Evolutionary conservation across 129 eudicot genomes (phyloP), one percentile per base, ranked within the genome.

Genomic region (Deinandra increscens): DNA sequence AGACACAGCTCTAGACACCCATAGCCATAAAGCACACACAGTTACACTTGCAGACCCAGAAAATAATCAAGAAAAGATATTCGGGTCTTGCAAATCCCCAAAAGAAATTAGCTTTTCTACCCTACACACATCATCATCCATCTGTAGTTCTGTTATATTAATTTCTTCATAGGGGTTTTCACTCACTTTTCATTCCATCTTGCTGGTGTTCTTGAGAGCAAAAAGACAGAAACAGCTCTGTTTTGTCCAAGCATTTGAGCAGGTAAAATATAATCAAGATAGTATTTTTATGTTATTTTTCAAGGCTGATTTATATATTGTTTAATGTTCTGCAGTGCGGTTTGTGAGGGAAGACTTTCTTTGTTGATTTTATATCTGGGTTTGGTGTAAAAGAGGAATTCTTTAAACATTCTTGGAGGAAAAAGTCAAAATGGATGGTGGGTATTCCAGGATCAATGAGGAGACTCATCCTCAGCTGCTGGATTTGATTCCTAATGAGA

Each of bases 401-500:
- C 41, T 62, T 53, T 41, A 14, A 18, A 61, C 8, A 29, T 53
- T 45, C 22, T 80, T 22, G 44, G 41, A 48, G 51, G 8, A 66
- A 56, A 39, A 22, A n/a, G 67, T 33, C 23, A 44, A 68, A 53
- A 87, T 80, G 91, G 83, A 81, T 58, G 64, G 79, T 4, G 81
- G 81, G 66, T 73, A 72, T 65, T 41, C 84, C 53, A 79, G 79
- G 42, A 75, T 73, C 64, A 49, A 73, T 4, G 82, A 39, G 9
- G 92, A 81, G 29, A 48, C 59, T 18, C 74, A 85, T 82, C 95
- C 91, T 45, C 76, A 80, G 67, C 68, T 88, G 66, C 62, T 88
- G 43, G 83, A 89, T 75, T 86, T 89, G 82, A 84, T 89, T 42
- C 74, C 96, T 5, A 83, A 88, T 11, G 86, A 85, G 4, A 69